Evolutionary conservation across 164 flowering plant species (phyloP), one percentile per base, ranked within the genome.

Genomic region (Malania oleifera): DNA sequence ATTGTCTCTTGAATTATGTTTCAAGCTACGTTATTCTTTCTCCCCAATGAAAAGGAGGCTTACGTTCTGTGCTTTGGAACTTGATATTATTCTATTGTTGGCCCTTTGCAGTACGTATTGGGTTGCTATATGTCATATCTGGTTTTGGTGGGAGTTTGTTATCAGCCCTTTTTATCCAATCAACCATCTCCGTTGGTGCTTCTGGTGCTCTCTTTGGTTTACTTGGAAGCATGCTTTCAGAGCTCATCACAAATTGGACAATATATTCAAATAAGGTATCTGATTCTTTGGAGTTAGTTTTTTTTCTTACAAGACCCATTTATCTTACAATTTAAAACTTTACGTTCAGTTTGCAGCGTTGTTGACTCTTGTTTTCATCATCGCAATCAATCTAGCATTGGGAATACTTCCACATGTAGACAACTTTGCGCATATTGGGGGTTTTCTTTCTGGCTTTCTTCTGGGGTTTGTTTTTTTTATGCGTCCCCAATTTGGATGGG

Each of bases 131-230:
- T 64, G 35, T 84, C 27, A 52, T 84, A 6, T 73, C 98, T 67
- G 95, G 98, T 12, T 59, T 86, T 68, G 98, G 98, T 62, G 96
- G 91, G 57, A 86, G 89, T 57, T 64, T 91, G 79, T 23, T 82
- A 58, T 91, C 96, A 2, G 73, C 88, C 44, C 80, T 91, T 52
- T 91, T 91, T 55, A 77, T 86, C 50, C 78, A 81, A 67, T 49
- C 70, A 2, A 79, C 66, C 35, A 86, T 89, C 55, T 89, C 98
- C 19, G 96, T 91, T 60, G 98, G 98, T 65, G 98, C 98, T 43
- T 91, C 96, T 41, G 98, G 98, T 63, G 98, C 98, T 18, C 80
- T 89, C 34, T 91, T 91, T 73, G 98, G 98, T 54, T 67, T 89
- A 47, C 74, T 89, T 15, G 98, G 98, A 27, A 77, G 73, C 63